phyloP scores from a whole-genome alignment of 805 yeast genomes.

The Lipomyces anomalus region DNA sequence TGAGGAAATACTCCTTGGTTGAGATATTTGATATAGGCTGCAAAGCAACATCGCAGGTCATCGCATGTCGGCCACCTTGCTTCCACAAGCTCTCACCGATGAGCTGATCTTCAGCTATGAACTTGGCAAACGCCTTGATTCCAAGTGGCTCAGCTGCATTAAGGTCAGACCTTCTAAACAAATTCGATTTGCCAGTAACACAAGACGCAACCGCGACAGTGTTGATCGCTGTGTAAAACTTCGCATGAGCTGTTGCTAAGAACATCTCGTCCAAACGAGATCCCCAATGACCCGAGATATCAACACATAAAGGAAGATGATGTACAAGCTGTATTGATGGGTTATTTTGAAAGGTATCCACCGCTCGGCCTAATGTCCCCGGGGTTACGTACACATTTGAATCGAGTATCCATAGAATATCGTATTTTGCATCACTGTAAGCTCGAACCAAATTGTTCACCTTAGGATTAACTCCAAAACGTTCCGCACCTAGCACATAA shows the following conservation, averaged over 20 bases:
- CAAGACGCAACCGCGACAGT: constrained; percentile 75
- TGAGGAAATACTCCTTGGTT: constrained; percentile 50
- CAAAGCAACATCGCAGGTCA: constrained; percentile 71
- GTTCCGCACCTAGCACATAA: constrained; percentile 31
- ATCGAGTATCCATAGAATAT: constrained; percentile 79
- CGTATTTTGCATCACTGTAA: constrained; percentile 58
- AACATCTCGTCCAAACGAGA: constrained; percentile 80
- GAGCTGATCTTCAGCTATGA: constrained; percentile 91
- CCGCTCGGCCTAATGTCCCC: constrained; percentile 60
- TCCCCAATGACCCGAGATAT: constrained; percentile 47
- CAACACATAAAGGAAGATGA: constrained; percentile 58
- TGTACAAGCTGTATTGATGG: constrained; percentile 58
- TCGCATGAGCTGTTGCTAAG: constrained; percentile 74
- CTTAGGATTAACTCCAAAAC: constrained; percentile 81
- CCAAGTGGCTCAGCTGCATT: constrained; percentile 39
- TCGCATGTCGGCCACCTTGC: constrained; percentile 57
- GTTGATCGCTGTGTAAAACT: constrained; percentile 76
- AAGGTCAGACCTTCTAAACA: constrained; percentile 60
- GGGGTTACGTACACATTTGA: constrained; percentile 76
- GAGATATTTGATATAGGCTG: constrained; percentile 56
- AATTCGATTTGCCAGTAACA: constrained; percentile 82
- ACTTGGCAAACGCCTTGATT: constrained; percentile 64
- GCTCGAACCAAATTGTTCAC: constrained; percentile 84
- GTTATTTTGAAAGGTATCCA: constrained; percentile 38
- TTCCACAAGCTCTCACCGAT: constrained; percentile 83